phyloP scores from a whole-genome alignment of 768 basidiomycete species.

The Tylopilus subfusipes region DNA sequence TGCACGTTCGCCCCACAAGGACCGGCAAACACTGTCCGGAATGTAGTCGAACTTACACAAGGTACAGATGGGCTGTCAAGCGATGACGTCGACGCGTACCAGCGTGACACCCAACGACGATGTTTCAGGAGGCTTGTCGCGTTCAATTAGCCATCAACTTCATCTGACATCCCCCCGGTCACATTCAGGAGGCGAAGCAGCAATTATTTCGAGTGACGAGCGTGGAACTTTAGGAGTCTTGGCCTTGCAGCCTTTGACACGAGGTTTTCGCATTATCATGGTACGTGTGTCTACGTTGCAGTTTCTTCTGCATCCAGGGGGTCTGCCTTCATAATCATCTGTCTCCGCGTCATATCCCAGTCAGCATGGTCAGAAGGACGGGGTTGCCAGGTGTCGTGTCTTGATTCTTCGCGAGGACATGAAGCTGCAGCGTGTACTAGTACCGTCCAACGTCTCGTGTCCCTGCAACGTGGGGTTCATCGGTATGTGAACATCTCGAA shows the following conservation, averaged over 20 bases:
- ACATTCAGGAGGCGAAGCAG: neutral
- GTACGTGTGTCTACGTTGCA: neutral
- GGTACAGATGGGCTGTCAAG: neutral
- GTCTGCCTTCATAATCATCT: neutral
- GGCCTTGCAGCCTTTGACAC: neutral
- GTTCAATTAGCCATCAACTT: too few relatives aligned
- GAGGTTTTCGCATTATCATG: conserved; percentile 4
- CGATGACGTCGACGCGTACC: neutral
- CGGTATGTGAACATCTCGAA: neutral
- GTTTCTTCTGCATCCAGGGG: neutral
- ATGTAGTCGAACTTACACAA: too few relatives aligned
- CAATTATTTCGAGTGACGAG: neutral
- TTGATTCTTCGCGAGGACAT: neutral
- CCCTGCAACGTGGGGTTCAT: conserved; percentile 19
- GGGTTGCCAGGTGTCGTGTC: neutral
- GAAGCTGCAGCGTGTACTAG: conserved; percentile 13
- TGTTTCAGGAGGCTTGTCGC: too few relatives aligned
- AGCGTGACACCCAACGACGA: neutral
- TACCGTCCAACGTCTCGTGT: neutral
- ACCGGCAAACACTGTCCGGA: too few relatives aligned
- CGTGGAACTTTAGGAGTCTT: neutral
- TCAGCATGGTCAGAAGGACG: neutral
- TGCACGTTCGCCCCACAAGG: neutral
- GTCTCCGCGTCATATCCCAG: neutral
- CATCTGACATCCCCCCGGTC: too few relatives aligned